Evolutionary conservation across 164 flowering plant species (phyloP), one percentile per base, ranked within the genome.

Genomic region (Stephania japonica): DNA sequence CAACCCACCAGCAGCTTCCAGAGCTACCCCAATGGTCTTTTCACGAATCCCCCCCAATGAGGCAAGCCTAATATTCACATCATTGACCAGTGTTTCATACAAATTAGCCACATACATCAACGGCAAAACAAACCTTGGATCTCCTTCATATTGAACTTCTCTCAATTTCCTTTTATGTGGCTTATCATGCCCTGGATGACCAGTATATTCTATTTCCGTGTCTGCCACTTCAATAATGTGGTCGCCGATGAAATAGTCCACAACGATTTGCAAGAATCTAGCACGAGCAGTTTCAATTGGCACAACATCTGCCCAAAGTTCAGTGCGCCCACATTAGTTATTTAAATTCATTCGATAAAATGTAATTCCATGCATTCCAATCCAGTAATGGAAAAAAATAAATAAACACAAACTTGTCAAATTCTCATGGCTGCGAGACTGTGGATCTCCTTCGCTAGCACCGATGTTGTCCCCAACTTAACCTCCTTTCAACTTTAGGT

Each of bases 1-100:
- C 86, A 93, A 82, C 63, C 99, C 99, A 78, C 99, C 99, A 80
- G 99, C 92, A 53, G 97, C 98, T 83, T 96, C 99, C 80, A 96
- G 98, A 47, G 99, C 97, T 42, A 96, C 94, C 19, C 98, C 97
- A 73, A 96, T 89, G 64, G 91, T 89, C 88, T 96, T 96, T 68
- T 92, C 99, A 74, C 97, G 95, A 76, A 85, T 77, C 67, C 95
- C 93, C 82, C 79, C 85, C 78, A 96, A 77, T 25, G 97, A 85
- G 67, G 85, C 85, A 76, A 96, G 87, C 82, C 97, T 89, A 67
- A 83, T 73, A 74, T 96, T 93, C 68, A 84, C 98, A 73, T 93
- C 93, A 80, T 77, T 83, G 59, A 84, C 97, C 59, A 96, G 79
- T 6, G 92, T 89, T 77, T 91, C 97, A 68, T 96, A 96, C 85